phyloP scores from a whole-genome alignment of 768 basidiomycete genomes.

The Leccinum obscurum region DNA sequence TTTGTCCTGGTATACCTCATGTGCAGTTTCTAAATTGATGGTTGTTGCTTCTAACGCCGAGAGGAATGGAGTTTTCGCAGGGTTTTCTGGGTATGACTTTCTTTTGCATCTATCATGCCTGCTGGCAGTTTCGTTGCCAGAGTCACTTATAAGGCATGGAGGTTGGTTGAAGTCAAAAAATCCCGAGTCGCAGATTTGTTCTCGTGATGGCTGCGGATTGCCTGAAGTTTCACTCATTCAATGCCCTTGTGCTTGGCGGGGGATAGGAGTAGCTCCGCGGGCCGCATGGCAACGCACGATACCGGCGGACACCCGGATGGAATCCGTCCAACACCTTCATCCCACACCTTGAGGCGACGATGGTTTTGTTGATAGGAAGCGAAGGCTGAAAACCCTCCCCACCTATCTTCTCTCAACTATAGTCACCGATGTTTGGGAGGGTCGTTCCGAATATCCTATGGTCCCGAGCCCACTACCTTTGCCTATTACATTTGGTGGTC shows the following conservation, averaged over 20 bases:
- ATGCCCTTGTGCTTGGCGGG: neutral
- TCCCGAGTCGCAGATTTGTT: neutral
- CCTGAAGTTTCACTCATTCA: neutral
- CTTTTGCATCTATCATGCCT: neutral
- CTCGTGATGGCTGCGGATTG: neutral
- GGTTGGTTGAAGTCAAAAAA: neutral
- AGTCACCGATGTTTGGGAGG: neutral
- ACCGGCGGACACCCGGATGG: neutral
- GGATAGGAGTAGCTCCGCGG: neutral
- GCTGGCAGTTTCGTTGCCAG: neutral
- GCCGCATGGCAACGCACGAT: neutral
- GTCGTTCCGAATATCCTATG: neutral
- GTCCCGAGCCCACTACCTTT: neutral
- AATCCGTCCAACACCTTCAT: neutral
- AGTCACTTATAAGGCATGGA: neutral
- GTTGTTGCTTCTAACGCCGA: neutral
- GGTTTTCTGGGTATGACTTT: neutral
- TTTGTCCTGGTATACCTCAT: neutral
- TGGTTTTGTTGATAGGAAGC: neutral
- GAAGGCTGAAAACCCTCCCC: neutral
- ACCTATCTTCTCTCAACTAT: neutral
- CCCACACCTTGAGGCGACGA: neutral
- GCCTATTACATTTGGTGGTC: neutral
- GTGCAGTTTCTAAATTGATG: neutral
- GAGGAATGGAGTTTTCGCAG: neutral